Percentiles rank a stretch among this genome's conserved stretches.
Conservation (phyloP, 139 green algal genomes). For the Microglena sp. region DNA sequence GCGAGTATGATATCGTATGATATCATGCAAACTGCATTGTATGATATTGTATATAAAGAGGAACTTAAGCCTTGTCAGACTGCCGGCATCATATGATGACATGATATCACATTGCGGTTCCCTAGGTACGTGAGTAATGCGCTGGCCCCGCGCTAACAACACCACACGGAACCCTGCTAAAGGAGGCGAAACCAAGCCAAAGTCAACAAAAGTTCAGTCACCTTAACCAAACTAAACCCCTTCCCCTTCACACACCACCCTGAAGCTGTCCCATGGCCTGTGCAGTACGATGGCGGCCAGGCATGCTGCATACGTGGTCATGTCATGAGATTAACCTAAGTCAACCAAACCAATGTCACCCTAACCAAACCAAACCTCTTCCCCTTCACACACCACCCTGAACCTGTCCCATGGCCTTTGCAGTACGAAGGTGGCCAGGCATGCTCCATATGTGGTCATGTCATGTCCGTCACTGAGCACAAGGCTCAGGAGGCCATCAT, state of each 20-base stretch:
- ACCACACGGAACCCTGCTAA: no score
- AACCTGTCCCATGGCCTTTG: not conserved
- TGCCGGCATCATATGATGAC: no score
- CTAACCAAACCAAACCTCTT: not conserved
- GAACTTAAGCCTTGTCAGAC: no score
- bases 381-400: not conserved
- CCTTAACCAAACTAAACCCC: not conserved
- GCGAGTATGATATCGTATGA: no score
- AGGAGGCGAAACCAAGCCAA: not conserved
- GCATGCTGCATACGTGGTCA: constrained; percentile 31
- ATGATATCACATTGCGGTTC: no score
- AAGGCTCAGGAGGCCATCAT: constrained; percentile 36
- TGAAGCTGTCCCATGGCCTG: not conserved
- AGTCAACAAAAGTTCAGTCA: no score
- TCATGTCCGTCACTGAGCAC: constrained; percentile 31
- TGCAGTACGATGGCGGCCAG: constrained; percentile 69
- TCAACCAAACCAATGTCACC: no score
- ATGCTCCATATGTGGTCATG: constrained; percentile 73
- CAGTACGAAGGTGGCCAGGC: constrained; percentile 71
- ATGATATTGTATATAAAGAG: no score
- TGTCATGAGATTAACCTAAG: not conserved
- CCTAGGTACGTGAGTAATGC: no score
- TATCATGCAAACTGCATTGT: no score
- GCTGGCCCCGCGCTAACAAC: no score
- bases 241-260: not conserved